Percentiles rank a stretch among this genome's conserved stretches.
Conservation (phyloP, 108 stramenopile species). For the Conticribra weissflogii region DNA sequence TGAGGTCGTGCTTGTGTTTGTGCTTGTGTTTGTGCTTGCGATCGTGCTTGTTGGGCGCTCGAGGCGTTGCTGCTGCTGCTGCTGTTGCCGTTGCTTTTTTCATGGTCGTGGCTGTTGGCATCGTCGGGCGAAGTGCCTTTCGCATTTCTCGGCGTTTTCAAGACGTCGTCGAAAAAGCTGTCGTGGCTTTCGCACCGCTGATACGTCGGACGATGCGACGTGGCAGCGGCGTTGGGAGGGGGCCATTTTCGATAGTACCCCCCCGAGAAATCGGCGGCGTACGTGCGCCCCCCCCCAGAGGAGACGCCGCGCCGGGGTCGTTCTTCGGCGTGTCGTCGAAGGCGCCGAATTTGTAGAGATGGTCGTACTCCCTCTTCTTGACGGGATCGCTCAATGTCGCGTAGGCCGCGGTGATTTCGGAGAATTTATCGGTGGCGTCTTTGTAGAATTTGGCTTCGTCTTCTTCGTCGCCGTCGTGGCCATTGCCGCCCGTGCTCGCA, state of each 20-base stretch:
- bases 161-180: conserved; percentile 40
- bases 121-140: neutral
- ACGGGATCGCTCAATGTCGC: conserved; percentile 51
- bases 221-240: neutral
- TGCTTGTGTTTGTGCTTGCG: neutral
- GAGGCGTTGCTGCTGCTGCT: neutral
- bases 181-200: conserved; percentile 21
- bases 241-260: conserved; percentile 28
- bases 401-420: conserved; percentile 61
- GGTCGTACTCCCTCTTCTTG: conserved; percentile 59
- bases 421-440: conserved; percentile 43
- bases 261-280: conserved; percentile 38
- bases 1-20: neutral
- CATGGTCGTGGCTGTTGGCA: too few relatives aligned
- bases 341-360: conserved; percentile 41
- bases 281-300: neutral
- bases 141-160: conserved; percentile 1
- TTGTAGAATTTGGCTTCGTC: neutral
- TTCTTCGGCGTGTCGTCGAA: conserved; percentile 15
- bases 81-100: too few relatives aligned
- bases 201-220: neutral
- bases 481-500: too few relatives aligned
- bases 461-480: neutral
- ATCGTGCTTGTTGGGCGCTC: neutral
- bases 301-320: neutral